Evolutionary conservation across 1,284 basidiomycete species (phyloP).

Genomic region (Phellopilus nigrolimitatus): DNA sequence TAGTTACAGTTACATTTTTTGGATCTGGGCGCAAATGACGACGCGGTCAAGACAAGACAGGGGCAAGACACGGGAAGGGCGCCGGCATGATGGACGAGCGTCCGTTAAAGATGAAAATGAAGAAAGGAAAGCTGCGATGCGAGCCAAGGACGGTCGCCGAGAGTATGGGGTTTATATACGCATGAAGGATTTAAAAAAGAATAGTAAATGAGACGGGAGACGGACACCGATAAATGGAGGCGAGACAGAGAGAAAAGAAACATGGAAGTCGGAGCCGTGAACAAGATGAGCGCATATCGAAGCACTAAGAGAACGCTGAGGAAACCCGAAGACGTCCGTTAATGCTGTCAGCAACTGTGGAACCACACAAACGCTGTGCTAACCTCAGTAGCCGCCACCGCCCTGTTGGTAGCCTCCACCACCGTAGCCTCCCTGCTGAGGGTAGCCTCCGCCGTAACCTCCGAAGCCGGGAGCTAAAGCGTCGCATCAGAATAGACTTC

Average conservation of each 20-base stretch:
- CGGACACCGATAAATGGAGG: constrained; percentile 14
- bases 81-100: neutral
- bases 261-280: constrained; percentile 12
- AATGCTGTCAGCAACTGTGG: neutral
- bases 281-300: neutral
- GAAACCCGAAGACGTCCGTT: no score
- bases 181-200: constrained; percentile 1
- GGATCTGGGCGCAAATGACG: no score
- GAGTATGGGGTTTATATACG: neutral
- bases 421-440: constrained; percentile 27
- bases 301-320: neutral
- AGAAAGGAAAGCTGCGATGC: no score
- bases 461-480: constrained; percentile 28
- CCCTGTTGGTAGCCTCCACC: constrained; percentile 29
- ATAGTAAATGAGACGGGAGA: neutral
- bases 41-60: neutral
- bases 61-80: neutral
- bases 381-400: constrained; percentile 24
- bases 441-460: constrained; percentile 28
- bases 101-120: neutral
- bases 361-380: neutral
- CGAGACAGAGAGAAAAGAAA: constrained; percentile 1
- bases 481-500: constrained; percentile 1
- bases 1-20: constrained; percentile 18
- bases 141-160: neutral